Evolutionary conservation across 2,329 filamentous ascomycete species (phyloP), one percentile per base, ranked within the genome.

Genomic region (Didymellaceae sp.): DNA sequence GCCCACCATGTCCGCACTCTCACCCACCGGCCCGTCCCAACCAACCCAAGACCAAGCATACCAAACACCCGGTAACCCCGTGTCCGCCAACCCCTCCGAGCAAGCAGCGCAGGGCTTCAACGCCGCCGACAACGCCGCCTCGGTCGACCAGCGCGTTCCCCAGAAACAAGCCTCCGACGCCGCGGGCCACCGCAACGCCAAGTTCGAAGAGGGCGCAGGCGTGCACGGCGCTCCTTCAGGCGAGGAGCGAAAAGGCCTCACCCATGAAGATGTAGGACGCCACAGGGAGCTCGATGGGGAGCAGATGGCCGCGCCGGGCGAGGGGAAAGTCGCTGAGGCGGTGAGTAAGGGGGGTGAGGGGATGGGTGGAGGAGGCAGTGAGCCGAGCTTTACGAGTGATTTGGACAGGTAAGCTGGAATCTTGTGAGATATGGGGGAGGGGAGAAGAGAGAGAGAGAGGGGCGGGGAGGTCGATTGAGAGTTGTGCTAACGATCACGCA

Each of bases 231-330:
- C 77, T 3, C 68, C 68, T 0, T 26, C 74, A 0, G 77, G 77
- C 18, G 77, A 80, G 61, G 77, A 80, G 52, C 54, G 61, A 9
- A 67, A 72, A 16, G 76, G 75, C 1, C 52, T 68, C 16, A 71
- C 66, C 1, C 55, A 75, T 10, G 72, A 76, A 41, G 70, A 75
- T 34, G 66, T 78, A 20, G 77, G 77, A n/a, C 54, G 73, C 6
- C 68, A 75, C 40, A 69, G 74, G n/a, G 78, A 79, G 65, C 59
- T 78, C 17, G 77, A 80, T 34, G 78, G 66, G 7, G 67, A 74
- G 54, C 77, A 80, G 59, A 79, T 81, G 77, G 75, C 70, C 6
- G 74, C 75, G 16, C 74, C 76, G 0, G 78, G 77, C 0, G 78
- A 81, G 56, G 77, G 77, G 9, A 65, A 69, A 30, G 71, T 80